These are phyloP conservation scores for Populus hybrid DNA, from an alignment of 441 rosid genomes.

Conservation along the genomic window DNA sequence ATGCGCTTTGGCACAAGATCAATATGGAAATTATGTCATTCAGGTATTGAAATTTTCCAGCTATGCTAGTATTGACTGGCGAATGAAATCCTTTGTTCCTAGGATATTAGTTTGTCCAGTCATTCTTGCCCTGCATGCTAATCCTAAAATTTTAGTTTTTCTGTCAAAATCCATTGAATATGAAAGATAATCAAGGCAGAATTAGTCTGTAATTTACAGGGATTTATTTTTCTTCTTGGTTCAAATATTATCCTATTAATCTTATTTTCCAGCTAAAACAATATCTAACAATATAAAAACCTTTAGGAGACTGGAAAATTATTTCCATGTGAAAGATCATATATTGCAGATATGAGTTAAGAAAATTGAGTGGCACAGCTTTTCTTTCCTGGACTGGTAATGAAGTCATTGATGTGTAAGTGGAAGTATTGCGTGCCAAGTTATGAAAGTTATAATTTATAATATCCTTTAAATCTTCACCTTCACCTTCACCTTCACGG, in stretches of 20 bases:
- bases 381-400: not conserved
- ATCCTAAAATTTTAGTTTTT: not conserved
- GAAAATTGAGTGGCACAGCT: not conserved
- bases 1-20: slow-evolving; percentile 81
- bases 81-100: not conserved
- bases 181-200: not conserved
- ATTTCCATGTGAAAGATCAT: not conserved
- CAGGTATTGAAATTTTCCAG: slow-evolving; percentile 44
- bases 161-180: not conserved
- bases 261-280: not conserved
- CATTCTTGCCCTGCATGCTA: not conserved
- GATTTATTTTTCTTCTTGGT: not conserved
- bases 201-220: not conserved
- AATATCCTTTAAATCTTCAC: not conserved
- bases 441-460: not conserved
- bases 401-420: not conserved
- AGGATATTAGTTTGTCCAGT: not conserved
- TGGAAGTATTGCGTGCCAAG: not conserved
- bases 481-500: not conserved
- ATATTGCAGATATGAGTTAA: not conserved
- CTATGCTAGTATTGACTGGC: not conserved
- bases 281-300: not conserved
- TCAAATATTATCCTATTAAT: not conserved
- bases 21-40: slow-evolving; percentile 93
- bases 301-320: not conserved